Base-by-base conservation (phyloP, 1,139 yeast species). In the Meyerozyma sp. region DNA sequence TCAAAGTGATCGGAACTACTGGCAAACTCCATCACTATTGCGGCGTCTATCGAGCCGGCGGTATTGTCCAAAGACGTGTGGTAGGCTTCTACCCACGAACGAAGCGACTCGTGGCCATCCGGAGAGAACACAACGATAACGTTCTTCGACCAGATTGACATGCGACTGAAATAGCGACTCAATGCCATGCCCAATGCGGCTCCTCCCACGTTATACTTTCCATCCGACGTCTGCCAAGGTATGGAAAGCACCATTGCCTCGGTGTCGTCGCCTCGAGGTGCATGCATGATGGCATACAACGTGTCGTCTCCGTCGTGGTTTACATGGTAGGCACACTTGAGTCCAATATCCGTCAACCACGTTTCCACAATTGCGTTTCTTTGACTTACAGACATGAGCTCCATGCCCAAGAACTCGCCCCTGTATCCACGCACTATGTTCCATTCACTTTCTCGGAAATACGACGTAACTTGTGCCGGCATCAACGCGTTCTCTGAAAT, bases 121-220 rank as follows among this genome's bases (percentile, higher is more conserved):
- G 81, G 80, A 4, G 96, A 90, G 45, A 89, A 78, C 14, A 93
- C 96, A 44, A 93, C 68, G 28, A 94, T 84, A 50, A 94, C 84
- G 58, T 93, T 94, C 59, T 93, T 94, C 21, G 96, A 88, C 98
- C 98, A 93, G 13, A 94, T 79, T 8, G 96, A 84, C 85, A 95
- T 82, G 50, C 88, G 73, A 41, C 81, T 75, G 61, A 93, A 85
- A 63, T 85, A 93, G 49, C 93, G 73, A 1, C 94, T 83, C 50
- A 94, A 66, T 0, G 94, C 82, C 14, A 87, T 63, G 1, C 84
- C 78, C 35, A 91, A 61, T 0, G 96, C 77, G 30, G 88, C 70
- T 1, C 95, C 98, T 27, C 96, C 96, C 48, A 80, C 75, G 61
- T 93, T 93, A 54, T 54, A 61, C 50, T 79, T 81, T 27, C 73